phyloP scores from a whole-genome alignment of 805 yeast species.

The Metschnikowia noctiluminum region DNA sequence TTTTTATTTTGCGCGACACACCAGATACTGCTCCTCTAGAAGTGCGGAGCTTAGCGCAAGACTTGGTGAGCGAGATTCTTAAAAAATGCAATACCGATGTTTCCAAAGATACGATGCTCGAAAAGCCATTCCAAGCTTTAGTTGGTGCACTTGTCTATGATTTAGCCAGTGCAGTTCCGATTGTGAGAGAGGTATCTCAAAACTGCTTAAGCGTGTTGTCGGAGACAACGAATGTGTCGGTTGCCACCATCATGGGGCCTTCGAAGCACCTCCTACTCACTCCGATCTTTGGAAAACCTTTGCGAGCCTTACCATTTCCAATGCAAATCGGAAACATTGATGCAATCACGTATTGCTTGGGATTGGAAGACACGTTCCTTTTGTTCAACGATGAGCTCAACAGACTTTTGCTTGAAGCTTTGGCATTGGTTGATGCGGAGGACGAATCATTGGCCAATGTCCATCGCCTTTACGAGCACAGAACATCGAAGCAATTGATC shows the following conservation, averaged over 20 bases:
- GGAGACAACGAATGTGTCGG: constrained; percentile 63
- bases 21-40: constrained; percentile 82
- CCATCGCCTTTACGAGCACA: constrained; percentile 78
- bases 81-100: constrained; percentile 60
- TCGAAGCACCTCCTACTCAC: constrained; percentile 80
- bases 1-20: constrained; percentile 87
- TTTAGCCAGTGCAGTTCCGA: constrained; percentile 80
- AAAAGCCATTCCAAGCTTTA: constrained; percentile 74
- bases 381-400: constrained; percentile 87
- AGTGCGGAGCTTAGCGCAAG: constrained; percentile 70
- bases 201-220: constrained; percentile 64
- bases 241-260: constrained; percentile 73
- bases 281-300: constrained; percentile 95
- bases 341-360: constrained; percentile 89
- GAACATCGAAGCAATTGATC: constrained; percentile 84
- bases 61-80: constrained; percentile 60
- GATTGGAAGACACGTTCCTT: constrained; percentile 74
- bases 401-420: constrained; percentile 80
- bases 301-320: constrained; percentile 94
- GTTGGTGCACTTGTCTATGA: constrained; percentile 91
- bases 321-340: constrained; percentile 99
- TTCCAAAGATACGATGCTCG: constrained; percentile 57
- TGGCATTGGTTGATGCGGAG: constrained; percentile 95
- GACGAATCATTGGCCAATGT: constrained; percentile 92
- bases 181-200: constrained; percentile 81